These are phyloP conservation scores for Lipomyces sp. DNA, from an alignment of 805 yeast species.

Conservation along the genomic window DNA sequence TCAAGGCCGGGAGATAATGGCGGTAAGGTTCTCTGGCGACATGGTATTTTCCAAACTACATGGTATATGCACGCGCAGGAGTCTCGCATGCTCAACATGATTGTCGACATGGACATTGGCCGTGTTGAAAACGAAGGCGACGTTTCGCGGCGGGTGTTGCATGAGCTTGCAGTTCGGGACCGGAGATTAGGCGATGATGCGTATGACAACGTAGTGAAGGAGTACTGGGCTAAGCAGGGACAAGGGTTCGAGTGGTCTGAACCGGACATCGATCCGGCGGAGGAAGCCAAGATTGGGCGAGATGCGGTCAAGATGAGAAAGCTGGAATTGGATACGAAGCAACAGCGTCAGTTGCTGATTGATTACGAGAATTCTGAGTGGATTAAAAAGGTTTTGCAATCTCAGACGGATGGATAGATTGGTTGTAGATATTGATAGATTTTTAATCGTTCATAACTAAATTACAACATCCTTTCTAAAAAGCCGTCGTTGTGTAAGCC, in stretches of 20 bases:
- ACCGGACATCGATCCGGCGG: conserved; percentile 90
- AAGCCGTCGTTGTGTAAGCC: too few species aligned
- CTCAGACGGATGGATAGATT: not conserved
- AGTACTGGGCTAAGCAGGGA: conserved; percentile 86
- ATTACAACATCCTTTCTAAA: not conserved
- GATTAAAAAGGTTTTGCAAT: conserved; percentile 21
- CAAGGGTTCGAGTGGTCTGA: conserved; percentile 88
- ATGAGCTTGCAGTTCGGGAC: conserved; percentile 44
- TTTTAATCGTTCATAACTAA: not conserved
- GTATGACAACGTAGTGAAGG: conserved; percentile 71
- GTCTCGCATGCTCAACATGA: conserved; percentile 65
- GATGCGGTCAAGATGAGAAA: conserved; percentile 39
- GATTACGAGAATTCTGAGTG: conserved; percentile 24
- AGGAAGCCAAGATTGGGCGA: conserved; percentile 40
- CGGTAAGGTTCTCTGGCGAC: conserved; percentile 60
- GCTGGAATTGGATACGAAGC: conserved; percentile 3
- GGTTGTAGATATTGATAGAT: not conserved
- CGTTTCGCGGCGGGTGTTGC: conserved; percentile 42
- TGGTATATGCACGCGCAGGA: conserved; percentile 73
- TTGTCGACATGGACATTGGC: conserved; percentile 66
- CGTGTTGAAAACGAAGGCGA: conserved; percentile 52
- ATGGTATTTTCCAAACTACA: conserved; percentile 65
- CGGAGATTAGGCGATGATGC: conserved; percentile 56
- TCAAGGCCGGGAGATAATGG: conserved; percentile 60
- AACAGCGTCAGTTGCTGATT: conserved; percentile 10